Base-by-base conservation (phyloP, 331 rosid species). In the Rhamnella rubrinervis region DNA sequence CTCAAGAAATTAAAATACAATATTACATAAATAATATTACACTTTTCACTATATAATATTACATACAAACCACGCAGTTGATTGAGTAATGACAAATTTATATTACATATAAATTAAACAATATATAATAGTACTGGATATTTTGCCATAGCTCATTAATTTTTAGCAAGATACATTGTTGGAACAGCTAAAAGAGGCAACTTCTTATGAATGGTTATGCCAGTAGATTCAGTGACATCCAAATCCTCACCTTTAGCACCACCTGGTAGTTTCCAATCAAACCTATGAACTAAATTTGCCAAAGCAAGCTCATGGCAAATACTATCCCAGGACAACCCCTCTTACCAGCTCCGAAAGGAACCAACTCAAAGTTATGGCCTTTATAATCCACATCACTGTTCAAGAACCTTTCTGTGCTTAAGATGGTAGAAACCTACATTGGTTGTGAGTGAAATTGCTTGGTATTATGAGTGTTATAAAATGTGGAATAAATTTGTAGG, bases 381-480 rank as follows among this genome's bases (percentile, higher is more conserved):
- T 52, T 70, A 12, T 50, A 77, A 74, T 83, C 85, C 1, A 77
- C 23, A 4, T 20, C 35, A 8, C 26, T 69, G 20, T 62, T 67
- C 50, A 83, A 25, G 55, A 83, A 77, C 49, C 87, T 73, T 19
- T 73, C 80, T 1, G 85, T n/a, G n/a, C n/a, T n/a, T n/a, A n/a
- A n/a, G n/a, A n/a, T n/a, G n/a, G n/a, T n/a, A n/a, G n/a, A n/a
- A n/a, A n/a, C n/a, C n/a, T n/a, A n/a, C n/a, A n/a, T n/a, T n/a
- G n/a, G n/a, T n/a, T n/a, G n/a, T n/a, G n/a, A n/a, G n/a, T n/a
- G n/a, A n/a, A n/a, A n/a, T n/a, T n/a, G n/a, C n/a, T n/a, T n/a
- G n/a, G n/a, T n/a, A n/a, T n/a, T n/a, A n/a, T n/a, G n/a, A n/a
- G n/a, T n/a, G n/a, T n/a, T n/a, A n/a, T n/a, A n/a, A n/a, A n/a